Evolutionary conservation across 1,139 yeast species (phyloP), one percentile per base, ranked within the genome.

Genomic region (Blastobotrys capitulatus): DNA sequence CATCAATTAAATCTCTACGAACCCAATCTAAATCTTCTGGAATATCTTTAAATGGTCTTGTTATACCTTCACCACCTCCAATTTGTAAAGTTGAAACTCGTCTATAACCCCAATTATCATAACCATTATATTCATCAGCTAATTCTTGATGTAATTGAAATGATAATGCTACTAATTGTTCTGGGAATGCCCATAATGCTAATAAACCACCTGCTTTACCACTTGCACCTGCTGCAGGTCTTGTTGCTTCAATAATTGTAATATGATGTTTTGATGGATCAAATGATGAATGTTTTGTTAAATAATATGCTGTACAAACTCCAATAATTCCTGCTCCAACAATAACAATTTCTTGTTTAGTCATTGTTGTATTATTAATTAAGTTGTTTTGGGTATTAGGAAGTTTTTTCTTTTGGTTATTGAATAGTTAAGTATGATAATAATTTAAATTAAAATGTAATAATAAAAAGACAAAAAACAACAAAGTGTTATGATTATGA

Each of bases 171-270:
- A 90, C 97, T 48, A 92, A 81, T 65, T 88, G 96, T 61, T 86
- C 90, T 1, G 98, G 98, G 66, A 92, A 92, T 0, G 97, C 97
- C 95, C 97, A 89, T 39, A 86, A 75, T 0, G 97, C 97, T 50
- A 92, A 70, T 46, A 92, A 72, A 0, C 98, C 98, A 38, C 98
- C 98, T 2, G 98, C 98, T 61, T 92, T 92, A 50, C 98, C 98
- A 38, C 90, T 81, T 16, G 98, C 98, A 38, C 97, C 98, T 45
- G 97, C 95, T 0, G 97, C 98, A 2, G 92, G 95, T 60, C 96
- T 76, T 57, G 86, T 86, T 49, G 94, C 83, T 66, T 92, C 98
- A 20, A 92, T 67, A n/a, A 92, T 78, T 16, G 96, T 86, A 56
- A 92, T 86, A 60, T 86, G 89, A 62, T 86, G 82, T 52, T 79